These are phyloP conservation scores for Ogataea pignaliae DNA, from an alignment of 805 yeast genomes.

Conservation along the genomic window DNA sequence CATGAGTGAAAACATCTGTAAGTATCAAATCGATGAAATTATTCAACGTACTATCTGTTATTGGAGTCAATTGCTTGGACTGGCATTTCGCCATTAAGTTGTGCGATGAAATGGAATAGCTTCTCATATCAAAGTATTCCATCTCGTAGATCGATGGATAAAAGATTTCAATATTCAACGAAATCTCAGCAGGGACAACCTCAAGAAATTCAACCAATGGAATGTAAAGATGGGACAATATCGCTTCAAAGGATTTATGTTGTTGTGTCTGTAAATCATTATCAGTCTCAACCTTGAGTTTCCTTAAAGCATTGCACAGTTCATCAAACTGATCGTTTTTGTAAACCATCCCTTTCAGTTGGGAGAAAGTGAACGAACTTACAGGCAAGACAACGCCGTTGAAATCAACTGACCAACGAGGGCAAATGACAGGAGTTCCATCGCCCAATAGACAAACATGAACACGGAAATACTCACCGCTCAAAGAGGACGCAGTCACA, in stretches of 20 bases:
- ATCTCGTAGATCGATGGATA: slow-evolving; percentile 58
- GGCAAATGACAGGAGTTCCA: slow-evolving; percentile 82
- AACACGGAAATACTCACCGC: slow-evolving; percentile 72
- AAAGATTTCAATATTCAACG: slow-evolving; percentile 68
- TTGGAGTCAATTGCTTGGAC: slow-evolving; percentile 12
- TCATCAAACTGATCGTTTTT: slow-evolving; percentile 10
- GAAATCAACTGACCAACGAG: slow-evolving; percentile 51
- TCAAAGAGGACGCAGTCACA: slow-evolving; percentile 86
- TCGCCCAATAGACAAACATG: slow-evolving; percentile 72
- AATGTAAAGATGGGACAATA: slow-evolving; percentile 46
- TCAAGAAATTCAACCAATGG: slow-evolving; percentile 58
- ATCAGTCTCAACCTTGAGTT: slow-evolving; percentile 8
- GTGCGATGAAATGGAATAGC: slow-evolving; percentile 20
- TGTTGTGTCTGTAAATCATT: slow-evolving; percentile 6
- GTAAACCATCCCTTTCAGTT: slow-evolving; percentile 30
- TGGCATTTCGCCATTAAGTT: slow-evolving; percentile 12
- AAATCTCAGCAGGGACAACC: slow-evolving; percentile 52
- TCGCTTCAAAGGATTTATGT: slow-evolving; percentile 34
- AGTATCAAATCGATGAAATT: slow-evolving; percentile 71
- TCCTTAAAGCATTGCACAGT: slow-evolving; percentile 13
- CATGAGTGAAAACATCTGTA: slow-evolving; percentile 71
- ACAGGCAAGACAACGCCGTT: slow-evolving; percentile 52
- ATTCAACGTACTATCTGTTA: slow-evolving; percentile 46
- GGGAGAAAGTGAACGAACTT: slow-evolving; percentile 50
- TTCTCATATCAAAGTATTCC: slow-evolving; percentile 25